Conservation (phyloP, 495 filamentous ascomycete species). For the Neurospora discreta region DNA sequence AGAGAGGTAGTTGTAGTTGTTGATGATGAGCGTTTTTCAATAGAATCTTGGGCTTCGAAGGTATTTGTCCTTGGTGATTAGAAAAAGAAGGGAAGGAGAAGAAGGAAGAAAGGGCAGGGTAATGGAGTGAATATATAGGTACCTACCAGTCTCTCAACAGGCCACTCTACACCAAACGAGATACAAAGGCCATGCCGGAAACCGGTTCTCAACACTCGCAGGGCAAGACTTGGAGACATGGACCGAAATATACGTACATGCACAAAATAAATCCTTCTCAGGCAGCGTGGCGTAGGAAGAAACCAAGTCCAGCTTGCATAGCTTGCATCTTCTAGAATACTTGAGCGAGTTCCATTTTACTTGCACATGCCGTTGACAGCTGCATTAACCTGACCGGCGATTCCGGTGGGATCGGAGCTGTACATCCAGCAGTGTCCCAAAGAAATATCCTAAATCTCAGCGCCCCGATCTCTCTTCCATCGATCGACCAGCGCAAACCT, state of each 20-base stretch:
- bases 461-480: not conserved
- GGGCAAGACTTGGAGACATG: not conserved
- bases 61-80: not conserved
- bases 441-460: not conserved
- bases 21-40: not conserved
- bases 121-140: too few species aligned
- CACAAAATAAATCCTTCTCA: not conserved
- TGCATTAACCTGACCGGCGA: not conserved
- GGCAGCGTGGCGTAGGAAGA: not conserved
- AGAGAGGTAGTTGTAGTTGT: too few species aligned
- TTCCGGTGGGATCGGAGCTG: not conserved
- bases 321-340: not conserved
- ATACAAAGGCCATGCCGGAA: not conserved
- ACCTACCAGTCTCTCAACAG: not conserved
- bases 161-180: not conserved
- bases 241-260: not conserved
- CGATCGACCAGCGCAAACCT: not conserved
- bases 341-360: not conserved
- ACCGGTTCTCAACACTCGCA: not conserved
- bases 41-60: not conserved
- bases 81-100: not conserved
- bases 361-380: not conserved
- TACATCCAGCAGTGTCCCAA: not conserved
- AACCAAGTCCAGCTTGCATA: not conserved
- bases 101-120: not conserved